phyloP scores from a whole-genome alignment of 176 grass and related monocot genomes.

The Oryza glumipatula region DNA sequence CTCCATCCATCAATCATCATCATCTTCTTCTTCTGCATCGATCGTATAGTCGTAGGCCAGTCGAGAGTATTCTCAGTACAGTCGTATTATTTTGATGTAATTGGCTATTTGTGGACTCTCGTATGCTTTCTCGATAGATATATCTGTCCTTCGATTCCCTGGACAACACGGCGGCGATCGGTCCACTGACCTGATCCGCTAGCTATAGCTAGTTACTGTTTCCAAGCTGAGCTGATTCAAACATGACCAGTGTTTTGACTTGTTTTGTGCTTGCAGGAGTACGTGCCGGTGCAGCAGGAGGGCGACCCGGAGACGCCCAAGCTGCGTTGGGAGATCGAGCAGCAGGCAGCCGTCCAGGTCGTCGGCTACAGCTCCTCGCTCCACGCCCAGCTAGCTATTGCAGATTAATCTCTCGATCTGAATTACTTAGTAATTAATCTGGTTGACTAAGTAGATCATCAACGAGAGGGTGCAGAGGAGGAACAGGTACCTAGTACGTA shows the following conservation, averaged over 20 bases:
- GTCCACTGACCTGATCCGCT: neutral
- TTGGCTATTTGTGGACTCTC: too few species aligned
- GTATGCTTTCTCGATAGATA: too few species aligned
- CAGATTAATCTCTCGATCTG: neutral
- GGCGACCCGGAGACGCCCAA: conserved; percentile 59
- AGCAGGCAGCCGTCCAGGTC: conserved; percentile 14
- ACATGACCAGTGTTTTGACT: neutral
- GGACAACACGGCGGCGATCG: neutral
- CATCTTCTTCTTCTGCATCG: too few species aligned
- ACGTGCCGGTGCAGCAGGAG: conserved; percentile 52
- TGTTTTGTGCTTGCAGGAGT: conserved; percentile 42
- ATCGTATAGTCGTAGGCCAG: too few species aligned
- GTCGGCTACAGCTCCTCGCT: conserved; percentile 56
- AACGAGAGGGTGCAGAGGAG: too few species aligned
- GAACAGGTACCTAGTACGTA: too few species aligned
- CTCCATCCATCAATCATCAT: too few species aligned
- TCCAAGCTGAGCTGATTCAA: neutral
- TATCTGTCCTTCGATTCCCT: neutral
- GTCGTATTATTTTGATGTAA: too few species aligned
- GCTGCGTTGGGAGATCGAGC: conserved; percentile 81
- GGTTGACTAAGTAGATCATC: neutral
- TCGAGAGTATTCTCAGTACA: too few species aligned
- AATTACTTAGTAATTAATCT: too few species aligned
- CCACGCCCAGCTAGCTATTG: conserved; percentile 43
- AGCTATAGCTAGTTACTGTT: neutral